A percentile compares a stretch with the other conserved stretches of the same genome.
Conservation (phyloP, 805 yeast genomes). For the Diddensiella santjacobensis region DNA sequence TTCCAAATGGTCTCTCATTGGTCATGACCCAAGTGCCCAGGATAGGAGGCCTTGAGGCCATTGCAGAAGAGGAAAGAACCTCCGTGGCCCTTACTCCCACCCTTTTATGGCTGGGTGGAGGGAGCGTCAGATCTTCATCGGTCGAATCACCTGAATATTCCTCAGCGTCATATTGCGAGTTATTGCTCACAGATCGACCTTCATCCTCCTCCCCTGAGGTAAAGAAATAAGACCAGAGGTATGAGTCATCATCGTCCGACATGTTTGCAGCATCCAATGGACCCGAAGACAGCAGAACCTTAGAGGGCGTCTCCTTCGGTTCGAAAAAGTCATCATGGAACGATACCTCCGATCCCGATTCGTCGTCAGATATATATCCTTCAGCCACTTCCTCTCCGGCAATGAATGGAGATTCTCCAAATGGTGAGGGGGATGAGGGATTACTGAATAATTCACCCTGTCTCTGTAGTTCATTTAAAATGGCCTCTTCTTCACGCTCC, state of each 20-base stretch:
- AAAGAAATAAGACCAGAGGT: constrained; percentile 73
- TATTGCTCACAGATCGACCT: constrained; percentile 8
- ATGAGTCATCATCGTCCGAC: constrained; percentile 61
- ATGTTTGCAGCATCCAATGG: constrained; percentile 12
- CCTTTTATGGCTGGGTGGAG: constrained; percentile 59
- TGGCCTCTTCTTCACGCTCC: constrained; percentile 39
- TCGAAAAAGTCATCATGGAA: constrained; percentile 28
- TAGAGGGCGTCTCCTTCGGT: constrained; percentile 21
- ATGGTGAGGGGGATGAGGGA: constrained; percentile 18
- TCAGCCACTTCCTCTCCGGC: constrained; percentile 1
- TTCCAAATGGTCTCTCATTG: constrained; percentile 76
- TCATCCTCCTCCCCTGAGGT: constrained; percentile 35
- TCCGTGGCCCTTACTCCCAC: constrained; percentile 85
- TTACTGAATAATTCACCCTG: constrained; percentile 20
- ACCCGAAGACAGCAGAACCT: constrained; percentile 11
- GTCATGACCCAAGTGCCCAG: constrained; percentile 89
- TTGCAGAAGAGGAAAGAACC: constrained; percentile 80
- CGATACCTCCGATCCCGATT: constrained; percentile 23
- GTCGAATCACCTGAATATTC: constrained; percentile 78
- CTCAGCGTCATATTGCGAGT: constrained; percentile 12
- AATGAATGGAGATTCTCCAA: constrained; percentile 19
- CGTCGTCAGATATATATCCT: constrained; percentile 14
- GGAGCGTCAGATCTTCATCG: constrained; percentile 84
- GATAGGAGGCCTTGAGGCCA: constrained; percentile 85
- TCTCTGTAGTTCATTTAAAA: constrained; percentile 30